phyloP scores from a whole-genome alignment of 1,284 basidiomycete species.

The Exsudoporus floridanus region DNA sequence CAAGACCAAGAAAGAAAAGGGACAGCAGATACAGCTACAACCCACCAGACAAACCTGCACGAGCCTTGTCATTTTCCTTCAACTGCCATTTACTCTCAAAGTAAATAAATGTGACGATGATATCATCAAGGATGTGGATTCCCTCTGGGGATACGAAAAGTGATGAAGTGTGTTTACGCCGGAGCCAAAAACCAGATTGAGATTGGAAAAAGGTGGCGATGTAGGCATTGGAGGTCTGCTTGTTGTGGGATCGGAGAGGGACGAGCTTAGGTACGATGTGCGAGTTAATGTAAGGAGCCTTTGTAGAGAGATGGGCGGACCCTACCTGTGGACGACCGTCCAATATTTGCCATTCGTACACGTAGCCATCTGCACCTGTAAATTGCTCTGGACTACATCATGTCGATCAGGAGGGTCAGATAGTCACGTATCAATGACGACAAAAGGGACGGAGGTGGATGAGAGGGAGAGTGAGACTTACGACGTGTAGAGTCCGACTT shows the following conservation, averaged over 20 bases:
- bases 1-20: not conserved
- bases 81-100: slow-evolving; percentile 34
- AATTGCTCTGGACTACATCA: slow-evolving; percentile 29
- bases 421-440: not conserved
- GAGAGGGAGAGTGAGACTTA: slow-evolving; percentile 3
- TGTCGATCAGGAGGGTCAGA: not conserved
- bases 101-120: slow-evolving; percentile 38
- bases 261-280: slow-evolving; percentile 22
- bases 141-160: slow-evolving; percentile 33
- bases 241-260: slow-evolving; percentile 11
- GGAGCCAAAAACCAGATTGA: slow-evolving; percentile 13
- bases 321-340: slow-evolving; percentile 28
- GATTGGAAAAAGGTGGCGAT: slow-evolving; percentile 34
- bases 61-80: slow-evolving; percentile 21
- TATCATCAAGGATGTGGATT: slow-evolving; percentile 35
- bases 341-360: slow-evolving; percentile 33
- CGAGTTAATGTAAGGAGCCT: not conserved
- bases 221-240: slow-evolving; percentile 8
- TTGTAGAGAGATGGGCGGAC: not conserved
- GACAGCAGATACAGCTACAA: slow-evolving; percentile 2
- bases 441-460: not conserved
- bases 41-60: slow-evolving; percentile 8
- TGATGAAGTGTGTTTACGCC: slow-evolving; percentile 24
- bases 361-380: slow-evolving; percentile 18
- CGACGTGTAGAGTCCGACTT: slow-evolving; percentile 27